A percentile compares a stretch with the other conserved stretches of the same genome.
Evolutionary conservation across 169 alveolate species (phyloP).

Genomic region (Plasmodium vivax): DNA sequence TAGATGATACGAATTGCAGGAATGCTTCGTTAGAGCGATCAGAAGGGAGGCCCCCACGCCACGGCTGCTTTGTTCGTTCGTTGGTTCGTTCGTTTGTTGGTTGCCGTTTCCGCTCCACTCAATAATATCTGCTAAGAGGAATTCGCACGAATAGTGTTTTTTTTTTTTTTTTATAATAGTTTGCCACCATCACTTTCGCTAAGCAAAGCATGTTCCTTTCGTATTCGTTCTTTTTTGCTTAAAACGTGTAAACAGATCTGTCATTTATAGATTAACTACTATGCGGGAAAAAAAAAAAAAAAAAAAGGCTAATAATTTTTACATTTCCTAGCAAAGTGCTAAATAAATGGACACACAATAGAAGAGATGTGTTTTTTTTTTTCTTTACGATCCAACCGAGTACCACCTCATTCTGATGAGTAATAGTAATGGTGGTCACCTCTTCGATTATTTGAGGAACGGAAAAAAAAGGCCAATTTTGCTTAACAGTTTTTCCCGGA

Average conservation of each 20-base stretch:
- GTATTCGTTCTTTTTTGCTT: background rate
- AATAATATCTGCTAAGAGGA: background rate
- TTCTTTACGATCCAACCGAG: background rate
- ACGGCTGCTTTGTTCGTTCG: background rate
- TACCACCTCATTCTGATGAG: background rate
- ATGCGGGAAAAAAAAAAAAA: background rate
- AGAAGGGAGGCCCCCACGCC: background rate
- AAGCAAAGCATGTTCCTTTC: background rate
- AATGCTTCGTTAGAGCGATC: background rate
- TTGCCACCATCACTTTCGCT: background rate
- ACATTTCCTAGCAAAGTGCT: background rate
- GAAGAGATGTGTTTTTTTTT: background rate
- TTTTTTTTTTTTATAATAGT: background rate
- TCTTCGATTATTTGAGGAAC: background rate
- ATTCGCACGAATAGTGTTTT: background rate
- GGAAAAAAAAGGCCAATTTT: background rate
- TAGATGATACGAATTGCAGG: background rate
- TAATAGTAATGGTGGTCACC: background rate
- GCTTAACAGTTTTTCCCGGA: background rate
- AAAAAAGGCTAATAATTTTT: background rate
- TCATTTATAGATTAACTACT: background rate
- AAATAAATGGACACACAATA: background rate
- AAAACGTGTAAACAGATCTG: background rate
- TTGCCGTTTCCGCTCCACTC: background rate
- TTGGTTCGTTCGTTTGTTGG: background rate